These are phyloP conservation scores for Coemansia sp. DNA, from an alignment of 192 early-diverging fungal genomes.

Conservation along the genomic window DNA sequence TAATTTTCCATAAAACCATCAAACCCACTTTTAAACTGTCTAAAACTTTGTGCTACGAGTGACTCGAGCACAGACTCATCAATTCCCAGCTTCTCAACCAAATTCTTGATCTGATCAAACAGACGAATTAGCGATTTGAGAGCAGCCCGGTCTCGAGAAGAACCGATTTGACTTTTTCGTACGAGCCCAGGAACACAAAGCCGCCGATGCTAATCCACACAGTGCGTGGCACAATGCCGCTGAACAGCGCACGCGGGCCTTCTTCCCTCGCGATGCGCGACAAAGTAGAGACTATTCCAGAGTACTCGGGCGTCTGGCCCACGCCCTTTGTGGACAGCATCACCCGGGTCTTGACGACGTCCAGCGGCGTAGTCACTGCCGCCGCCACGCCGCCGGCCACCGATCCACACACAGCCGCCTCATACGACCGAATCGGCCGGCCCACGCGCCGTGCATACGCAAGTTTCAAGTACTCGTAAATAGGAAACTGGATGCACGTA, in stretches of 20 bases:
- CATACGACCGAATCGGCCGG: conserved; percentile 65
- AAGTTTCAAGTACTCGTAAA: conserved; percentile 88
- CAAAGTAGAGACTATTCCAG: conserved; percentile 70
- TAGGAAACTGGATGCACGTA: conserved; percentile 92
- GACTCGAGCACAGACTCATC: too few relatives aligned
- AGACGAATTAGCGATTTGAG: conserved; percentile 3
- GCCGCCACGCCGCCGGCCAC: conserved; percentile 89
- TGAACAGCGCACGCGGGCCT: conserved; percentile 73
- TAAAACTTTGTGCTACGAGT: too few relatives aligned
- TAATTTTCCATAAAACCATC: too few relatives aligned
- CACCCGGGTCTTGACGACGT: conserved; percentile 93
- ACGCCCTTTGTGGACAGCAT: conserved; percentile 77
- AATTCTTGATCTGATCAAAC: neutral
- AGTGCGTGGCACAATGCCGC: conserved; percentile 90
- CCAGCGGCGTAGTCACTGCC: conserved; percentile 88
- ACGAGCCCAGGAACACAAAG: conserved; percentile 92
- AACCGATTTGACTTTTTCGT: conserved; percentile 73
- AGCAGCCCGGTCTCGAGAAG: conserved; percentile 31
- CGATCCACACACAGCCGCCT: conserved; percentile 84
- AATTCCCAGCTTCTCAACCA: too few relatives aligned
- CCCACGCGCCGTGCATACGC: conserved; percentile 54
- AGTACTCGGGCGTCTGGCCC: conserved; percentile 56
- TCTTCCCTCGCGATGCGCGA: conserved; percentile 74
- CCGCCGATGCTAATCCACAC: conserved; percentile 96
- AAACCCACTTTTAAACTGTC: too few relatives aligned